Evolutionary conservation across 139 green algal genomes (phyloP).

Genomic region (Astrephomene gubernaculifera): DNA sequence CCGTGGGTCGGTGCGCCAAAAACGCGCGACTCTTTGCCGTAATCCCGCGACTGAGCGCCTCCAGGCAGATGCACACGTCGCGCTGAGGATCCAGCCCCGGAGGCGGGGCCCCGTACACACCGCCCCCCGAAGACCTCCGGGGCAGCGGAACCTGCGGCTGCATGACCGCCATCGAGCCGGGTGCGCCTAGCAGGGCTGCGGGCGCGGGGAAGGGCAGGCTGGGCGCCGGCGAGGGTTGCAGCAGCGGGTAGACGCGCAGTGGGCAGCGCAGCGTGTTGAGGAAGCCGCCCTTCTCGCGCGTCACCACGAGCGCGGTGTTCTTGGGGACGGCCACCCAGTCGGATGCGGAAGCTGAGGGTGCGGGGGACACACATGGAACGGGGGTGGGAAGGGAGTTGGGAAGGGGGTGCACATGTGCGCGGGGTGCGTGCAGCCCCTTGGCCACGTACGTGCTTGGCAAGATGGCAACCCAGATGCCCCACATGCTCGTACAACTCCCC

Average conservation of each 20-base stretch:
- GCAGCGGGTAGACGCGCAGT: background rate
- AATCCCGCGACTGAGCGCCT: slow-evolving; percentile 69
- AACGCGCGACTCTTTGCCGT: slow-evolving; percentile 60
- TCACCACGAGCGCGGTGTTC: slow-evolving; percentile 87
- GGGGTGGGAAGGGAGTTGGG: background rate
- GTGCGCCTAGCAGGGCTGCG: too few relatives aligned
- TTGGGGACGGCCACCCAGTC: slow-evolving; percentile 93
- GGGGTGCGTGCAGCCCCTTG: too few relatives aligned
- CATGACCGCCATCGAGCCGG: background rate
- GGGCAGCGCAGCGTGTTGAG: slow-evolving; percentile 83
- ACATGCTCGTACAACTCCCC: too few relatives aligned
- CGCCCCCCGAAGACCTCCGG: background rate
- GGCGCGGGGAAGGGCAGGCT: background rate
- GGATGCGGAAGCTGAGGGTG: slow-evolving; percentile 55
- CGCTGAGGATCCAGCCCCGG: background rate
- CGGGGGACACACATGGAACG: background rate
- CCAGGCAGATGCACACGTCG: slow-evolving; percentile 73
- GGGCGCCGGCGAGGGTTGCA: background rate
- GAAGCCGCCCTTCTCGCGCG: slow-evolving; percentile 81
- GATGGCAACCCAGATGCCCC: too few relatives aligned
- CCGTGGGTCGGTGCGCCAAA: slow-evolving; percentile 23
- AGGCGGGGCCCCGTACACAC: background rate
- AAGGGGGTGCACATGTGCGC: background rate
- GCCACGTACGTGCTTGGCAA: too few relatives aligned
- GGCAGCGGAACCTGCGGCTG: background rate